Evolutionary conservation across 768 basidiomycete genomes (phyloP).

Genomic region (Cystofilobasidium capitatum): DNA sequence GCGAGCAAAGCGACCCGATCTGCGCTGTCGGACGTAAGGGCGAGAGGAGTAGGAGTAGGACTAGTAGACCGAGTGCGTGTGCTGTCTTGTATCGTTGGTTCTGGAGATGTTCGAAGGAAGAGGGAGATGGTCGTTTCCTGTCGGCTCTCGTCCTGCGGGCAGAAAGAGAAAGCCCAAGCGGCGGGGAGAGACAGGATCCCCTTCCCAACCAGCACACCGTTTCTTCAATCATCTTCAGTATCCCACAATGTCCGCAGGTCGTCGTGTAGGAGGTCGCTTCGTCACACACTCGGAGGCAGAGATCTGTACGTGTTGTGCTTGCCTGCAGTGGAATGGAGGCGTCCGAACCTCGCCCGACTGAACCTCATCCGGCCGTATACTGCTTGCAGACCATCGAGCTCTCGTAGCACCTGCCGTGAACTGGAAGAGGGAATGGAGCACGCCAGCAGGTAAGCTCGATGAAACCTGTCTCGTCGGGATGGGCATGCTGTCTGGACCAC

Average conservation of each 20-base stretch:
- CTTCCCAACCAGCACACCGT: background rate
- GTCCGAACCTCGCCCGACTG: too few relatives aligned
- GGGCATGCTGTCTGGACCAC: background rate
- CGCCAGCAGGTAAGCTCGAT: background rate
- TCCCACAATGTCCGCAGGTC: background rate
- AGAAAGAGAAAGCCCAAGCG: too few relatives aligned
- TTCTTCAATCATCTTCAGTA: background rate
- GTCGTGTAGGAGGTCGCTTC: background rate
- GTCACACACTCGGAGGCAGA: background rate
- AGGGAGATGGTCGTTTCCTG: too few relatives aligned
- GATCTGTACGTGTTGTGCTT: background rate
- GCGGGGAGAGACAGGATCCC: too few relatives aligned
- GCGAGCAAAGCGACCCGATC: too few relatives aligned
- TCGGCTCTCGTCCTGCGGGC: too few relatives aligned
- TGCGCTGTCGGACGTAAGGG: too few relatives aligned
- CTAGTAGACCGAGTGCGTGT: too few relatives aligned
- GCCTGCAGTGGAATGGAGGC: background rate
- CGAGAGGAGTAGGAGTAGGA: too few relatives aligned
- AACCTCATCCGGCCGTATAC: too few relatives aligned
- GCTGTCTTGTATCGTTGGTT: too few relatives aligned
- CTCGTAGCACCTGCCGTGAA: slow-evolving; percentile 1
- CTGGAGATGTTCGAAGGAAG: too few relatives aligned
- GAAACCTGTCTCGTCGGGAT: background rate
- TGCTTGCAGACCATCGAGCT: background rate
- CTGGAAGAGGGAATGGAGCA: slow-evolving; percentile 1